Evolutionary conservation across 2,329 filamentous ascomycete species (phyloP), one percentile per base, ranked within the genome.

Genomic region (Sporothrix variecibatus): DNA sequence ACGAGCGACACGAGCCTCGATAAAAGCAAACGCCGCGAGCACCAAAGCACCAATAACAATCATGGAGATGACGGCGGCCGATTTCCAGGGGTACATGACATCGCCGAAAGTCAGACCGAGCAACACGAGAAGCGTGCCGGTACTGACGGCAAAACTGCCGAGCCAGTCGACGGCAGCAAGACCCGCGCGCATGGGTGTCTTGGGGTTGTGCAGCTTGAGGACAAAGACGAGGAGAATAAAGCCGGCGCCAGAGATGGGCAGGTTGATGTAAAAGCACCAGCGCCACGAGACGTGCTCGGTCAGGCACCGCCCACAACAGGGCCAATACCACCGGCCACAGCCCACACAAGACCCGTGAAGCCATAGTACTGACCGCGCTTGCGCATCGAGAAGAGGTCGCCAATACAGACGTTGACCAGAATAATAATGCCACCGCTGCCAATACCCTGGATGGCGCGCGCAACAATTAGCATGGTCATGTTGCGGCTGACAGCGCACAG

Each of bases 81-180:
- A 95, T 71, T 83, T 82, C 94, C 94, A 97, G 0, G 94, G 92
- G 76, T 89, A 89, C 28, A 86, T 86, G 71, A 94, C 88, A 68
- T 94, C 94, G 72, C 94, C 95, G 76, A 95, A 94, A 79, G 97
- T 92, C 12, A 97, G 88, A 0, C 94, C 95, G 58, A 97, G 89
- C 3, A 97, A 88, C 77, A 97, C 86, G 93, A 97, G 95, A 26
- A 97, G 85, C 0, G 93, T 95, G 26, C 92, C 93, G 58, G 92
- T 92, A 31, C 95, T 87, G 80, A 97, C 89, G 40, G 87, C 82
- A 4, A 87, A 17, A 73, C 84, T 87, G 49, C 87, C 87, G 0
- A 84, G 76, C 88, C 88, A 90, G 81, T 90, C 88, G 64, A 90
- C 85, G 23, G 91, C 91, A 43, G 87, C 86, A 5, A 94, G 82